Evolutionary conservation across 768 basidiomycete genomes (phyloP), one percentile per base, ranked within the genome.

Genomic region (Serendipita sp.): DNA sequence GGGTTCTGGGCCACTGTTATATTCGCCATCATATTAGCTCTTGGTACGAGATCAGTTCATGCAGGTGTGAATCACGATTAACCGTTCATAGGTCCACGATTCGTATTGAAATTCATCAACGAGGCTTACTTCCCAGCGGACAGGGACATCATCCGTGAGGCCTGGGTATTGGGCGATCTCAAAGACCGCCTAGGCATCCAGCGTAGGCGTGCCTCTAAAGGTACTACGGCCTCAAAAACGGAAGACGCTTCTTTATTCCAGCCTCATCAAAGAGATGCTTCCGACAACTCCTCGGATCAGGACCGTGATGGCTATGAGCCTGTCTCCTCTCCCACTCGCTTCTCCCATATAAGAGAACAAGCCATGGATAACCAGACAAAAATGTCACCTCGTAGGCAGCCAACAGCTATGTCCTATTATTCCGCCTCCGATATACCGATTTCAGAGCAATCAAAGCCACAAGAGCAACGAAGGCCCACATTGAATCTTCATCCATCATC

Each of bases 91-190:
- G 89, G 83, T 3, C 95, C 95, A 0, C 82, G 90, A 15, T 91
- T 89, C 76, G 63, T 94, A 36, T 76, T 83, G 73, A 89, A 90
- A 70, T 91, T 81, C 71, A 70, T 86, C 66, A 76, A 80, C 8
- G 77, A 84, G 0, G 80, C 84, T 0, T 96, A 93, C 69, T 74
- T 72, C 55, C 93, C 94, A 2, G 76, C 84, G 16, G 95, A 98
- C 78, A 87, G 84, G 71, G 89, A 96, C 69, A 85, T 97, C 64
- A 78, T 98, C 5, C 85, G 95, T 33, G 95, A 98, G 76, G 87
- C 84, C 82, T 91, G 88, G 89, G 88, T 91, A 3, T 70, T 73
- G 65, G 90, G 90, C 2, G 83, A 91, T 70, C 78, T 92, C 64
- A 92, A 92, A 71, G 88, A 91, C 67, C 82, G 78, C 44, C 76